phyloP scores from a whole-genome alignment of 331 rosid species.

The Malus hybrid region DNA sequence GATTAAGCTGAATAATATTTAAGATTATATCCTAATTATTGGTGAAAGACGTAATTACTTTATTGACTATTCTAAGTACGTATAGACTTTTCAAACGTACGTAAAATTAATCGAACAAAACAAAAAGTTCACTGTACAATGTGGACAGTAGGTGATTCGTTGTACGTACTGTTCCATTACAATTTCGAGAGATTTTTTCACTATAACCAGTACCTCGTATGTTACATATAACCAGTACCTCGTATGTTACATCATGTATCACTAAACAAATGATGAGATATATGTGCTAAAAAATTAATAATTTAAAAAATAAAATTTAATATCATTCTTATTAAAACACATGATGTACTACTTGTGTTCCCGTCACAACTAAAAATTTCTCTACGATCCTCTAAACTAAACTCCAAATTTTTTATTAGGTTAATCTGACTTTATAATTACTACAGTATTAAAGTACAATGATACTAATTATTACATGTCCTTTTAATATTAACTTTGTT shows the following conservation, averaged over 20 bases:
- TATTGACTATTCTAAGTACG: not conserved
- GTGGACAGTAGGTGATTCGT: not conserved
- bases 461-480: not conserved
- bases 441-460: constrained; percentile 5
- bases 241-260: too few relatives aligned
- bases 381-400: too few relatives aligned
- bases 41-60: not conserved
- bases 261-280: too few relatives aligned
- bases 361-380: too few relatives aligned
- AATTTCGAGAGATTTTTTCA: too few relatives aligned
- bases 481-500: too few relatives aligned
- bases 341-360: too few relatives aligned
- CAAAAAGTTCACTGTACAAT: not conserved
- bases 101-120: not conserved
- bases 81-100: constrained; percentile 37
- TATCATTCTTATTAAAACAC: too few relatives aligned
- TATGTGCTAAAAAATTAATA: too few relatives aligned
- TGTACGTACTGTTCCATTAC: constrained; percentile 5
- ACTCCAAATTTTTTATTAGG: not conserved
- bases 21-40: not conserved
- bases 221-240: too few relatives aligned
- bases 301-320: too few relatives aligned
- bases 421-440: constrained; percentile 1
- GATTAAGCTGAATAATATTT: not conserved
- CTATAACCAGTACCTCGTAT: too few relatives aligned